Base-by-base conservation (phyloP, 1,139 yeast species). In the Protomyces inouyei region DNA sequence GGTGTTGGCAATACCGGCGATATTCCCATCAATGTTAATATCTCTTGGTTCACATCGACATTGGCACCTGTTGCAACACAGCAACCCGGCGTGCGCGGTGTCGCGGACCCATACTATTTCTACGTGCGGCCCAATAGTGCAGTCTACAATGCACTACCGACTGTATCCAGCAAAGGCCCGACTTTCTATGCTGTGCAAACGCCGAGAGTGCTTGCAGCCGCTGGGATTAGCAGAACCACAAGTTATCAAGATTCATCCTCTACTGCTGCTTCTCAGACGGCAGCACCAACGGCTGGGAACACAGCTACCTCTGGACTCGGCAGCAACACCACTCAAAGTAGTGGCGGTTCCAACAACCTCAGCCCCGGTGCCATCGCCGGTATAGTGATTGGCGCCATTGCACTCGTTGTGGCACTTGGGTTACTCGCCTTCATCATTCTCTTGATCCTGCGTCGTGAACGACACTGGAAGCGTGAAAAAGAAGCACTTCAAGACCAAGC, bases 111-210 rank as follows among this genome's bases (percentile, higher is more conserved):
- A 3, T 59, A 52, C 45, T 59, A 59, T 35, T 52, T 59, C 18
- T 52, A 52, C 18, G 57, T 59, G 16, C 52, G 63, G 32, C 63
- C 63, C 9, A 52, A 52, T 12, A 52, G 57, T 35, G 56, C 63
- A 5, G 63, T 59, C 16, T 52, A 40, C 57, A 59, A 52, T 35
- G 63, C 56, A 12, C 43, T 25, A 14, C 57, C 63, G 10, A 52
- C 57, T 9, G 57, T 46, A 12, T 59, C 63, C 8, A 32, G 37
- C 14, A 28, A 48, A 14, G 63, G 63, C 9, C 63, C 63, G 14
- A 59, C 63, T 4, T 59, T 59, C 57, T 57, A 57, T 52, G 61
- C 61, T 9, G 61, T 57, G 14, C 61, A 57, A 51, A 57, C 61
- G 12, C 61, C 61, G 9, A 46, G 23, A 16, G 55, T 52, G 16